Base-by-base conservation (phyloP, 2,329 filamentous ascomycete species). In the Ambrosiella beaveri region DNA sequence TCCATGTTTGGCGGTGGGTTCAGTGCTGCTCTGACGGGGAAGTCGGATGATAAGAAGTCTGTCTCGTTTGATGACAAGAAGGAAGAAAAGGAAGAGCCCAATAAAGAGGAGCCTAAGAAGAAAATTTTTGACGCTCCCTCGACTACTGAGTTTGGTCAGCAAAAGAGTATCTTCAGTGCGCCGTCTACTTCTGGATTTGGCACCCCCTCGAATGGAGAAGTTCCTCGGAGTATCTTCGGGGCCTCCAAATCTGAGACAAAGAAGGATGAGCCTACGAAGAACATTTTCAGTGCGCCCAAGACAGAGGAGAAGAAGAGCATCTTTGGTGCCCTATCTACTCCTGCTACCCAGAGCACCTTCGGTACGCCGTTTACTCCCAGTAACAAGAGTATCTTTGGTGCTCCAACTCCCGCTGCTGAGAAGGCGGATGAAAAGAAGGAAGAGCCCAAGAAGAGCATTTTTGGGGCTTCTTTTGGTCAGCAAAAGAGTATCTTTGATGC, bases 1-100 rank as follows among this genome's bases (percentile, higher is more conserved):
- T 73, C 74, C 4, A 63, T 85, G 62, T 86, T 87, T 65, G 78
- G 79, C n/a, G 72, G 71, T 56, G 75, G 71, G 8, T 86, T 88
- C 66, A 73, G 76, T 6, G 75, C 77, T 59, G 77, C 78, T 12
- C 71, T 88, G 36, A 73, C 71, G 41, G 45, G 54, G 9, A 76
- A 77, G 50, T 64, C 72, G 15, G 13, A 58, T 41, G 53, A 44
- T 0, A 77, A 75, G 64, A 78, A 81, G 49, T 19, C 49, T 13
- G 39, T 41, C n/a, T 12, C 39, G 17, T 12, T 51, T 19, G 44
- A 47, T 47, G 2, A 15, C 8, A 15, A 47, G 7, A 51, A 51
- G 47, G 17, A 51, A 5, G 19, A n/a, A 27, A 19, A 51, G 7
- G 47, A 51, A 19, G 17, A 51, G 47, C 17, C 47, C 47, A 51